Evolutionary conservation across 495 filamentous ascomycete genomes (phyloP), one percentile per base, ranked within the genome.

Genomic region (Daldinia vernicosa): DNA sequence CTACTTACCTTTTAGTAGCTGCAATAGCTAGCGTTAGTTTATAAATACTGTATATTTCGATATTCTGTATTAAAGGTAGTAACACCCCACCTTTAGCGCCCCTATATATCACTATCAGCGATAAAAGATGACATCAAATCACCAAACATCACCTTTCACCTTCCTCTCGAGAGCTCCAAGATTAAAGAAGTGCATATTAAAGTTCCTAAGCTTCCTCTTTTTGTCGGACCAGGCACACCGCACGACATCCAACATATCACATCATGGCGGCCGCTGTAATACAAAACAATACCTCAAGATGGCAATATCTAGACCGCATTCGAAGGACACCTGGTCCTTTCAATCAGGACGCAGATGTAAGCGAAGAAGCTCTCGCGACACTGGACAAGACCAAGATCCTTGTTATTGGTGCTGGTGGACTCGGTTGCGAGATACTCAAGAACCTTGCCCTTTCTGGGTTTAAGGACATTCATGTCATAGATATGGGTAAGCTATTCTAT

Each of bases 381-480:
- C 75, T 92, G 22, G 88, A 89, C 52, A 83, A 82, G 39, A 84
- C 89, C 40, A 95, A 93, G 75, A 82, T 97, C 8, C 75, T 97
- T 86, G 84, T 70, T 63, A 97, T 92, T 63, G 96, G 96, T 45
- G 96, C 96, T 69, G 96, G 96, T 64, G 96, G 96, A 11, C 79
- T 99, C 70, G 96, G 96, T 66, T 99, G 96, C 74, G 96, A 99
- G 78, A 94, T 99, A 55, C 80, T 99, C 40, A 99, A 99, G 84
- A 94, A 98, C 73, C 88, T 99, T 9, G 95, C 96, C 30, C 85
- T 98, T 3, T 97, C 94, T 3, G 94, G 96, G 11, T 98, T 98
- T 83, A 96, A 91, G 79, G 86, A 98, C 77, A 97, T 99, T 66
- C 93, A 98, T 83, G 95, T 99, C 40, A 98, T 99, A 72, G 96